Evolutionary conservation across 805 yeast genomes (phyloP).

Genomic region (Yamadazyma paraphyllophila): DNA sequence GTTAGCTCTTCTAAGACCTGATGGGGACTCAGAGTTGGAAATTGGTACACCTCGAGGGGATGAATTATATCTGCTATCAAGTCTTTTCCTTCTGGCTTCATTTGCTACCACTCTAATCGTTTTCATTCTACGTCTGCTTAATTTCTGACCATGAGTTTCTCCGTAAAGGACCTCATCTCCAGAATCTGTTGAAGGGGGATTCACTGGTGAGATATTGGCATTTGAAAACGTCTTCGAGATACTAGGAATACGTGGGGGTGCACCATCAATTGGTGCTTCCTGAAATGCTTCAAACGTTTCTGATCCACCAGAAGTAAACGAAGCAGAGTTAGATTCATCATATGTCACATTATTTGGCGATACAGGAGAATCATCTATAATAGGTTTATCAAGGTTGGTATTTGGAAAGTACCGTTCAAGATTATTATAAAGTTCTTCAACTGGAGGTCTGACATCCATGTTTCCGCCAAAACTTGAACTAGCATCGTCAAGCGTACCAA

Average conservation of each 20-base stretch:
- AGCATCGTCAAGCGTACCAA: too few species aligned
- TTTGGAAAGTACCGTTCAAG: slow-evolving; percentile 90
- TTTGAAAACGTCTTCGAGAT: slow-evolving; percentile 45
- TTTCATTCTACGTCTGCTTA: slow-evolving; percentile 65
- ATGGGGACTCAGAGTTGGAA: not conserved
- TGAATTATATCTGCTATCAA: slow-evolving; percentile 20
- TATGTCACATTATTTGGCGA: slow-evolving; percentile 41
- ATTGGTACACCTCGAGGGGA: not conserved
- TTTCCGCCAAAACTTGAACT: not conserved
- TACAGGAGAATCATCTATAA: slow-evolving; percentile 64
- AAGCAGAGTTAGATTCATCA: slow-evolving; percentile 1
- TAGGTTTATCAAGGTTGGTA: slow-evolving; percentile 88
- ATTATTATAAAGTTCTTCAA: slow-evolving; percentile 89
- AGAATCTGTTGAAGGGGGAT: slow-evolving; percentile 18
- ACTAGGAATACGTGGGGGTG: slow-evolving; percentile 24
- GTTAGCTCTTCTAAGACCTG: slow-evolving; percentile 60
- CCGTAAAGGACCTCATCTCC: slow-evolving; percentile 37
- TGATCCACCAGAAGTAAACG: slow-evolving; percentile 4
- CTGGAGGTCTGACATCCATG: slow-evolving; percentile 86
- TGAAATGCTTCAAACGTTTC: not conserved
- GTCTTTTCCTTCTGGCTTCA: slow-evolving; percentile 60
- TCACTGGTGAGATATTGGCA: slow-evolving; percentile 39
- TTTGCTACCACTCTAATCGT: slow-evolving; percentile 91
- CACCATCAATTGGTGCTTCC: not conserved
- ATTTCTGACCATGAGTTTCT: slow-evolving; percentile 36